Evolutionary conservation across 768 basidiomycete genomes (phyloP), one percentile per base, ranked within the genome.

Genomic region (Suillus fuscotomentosus): DNA sequence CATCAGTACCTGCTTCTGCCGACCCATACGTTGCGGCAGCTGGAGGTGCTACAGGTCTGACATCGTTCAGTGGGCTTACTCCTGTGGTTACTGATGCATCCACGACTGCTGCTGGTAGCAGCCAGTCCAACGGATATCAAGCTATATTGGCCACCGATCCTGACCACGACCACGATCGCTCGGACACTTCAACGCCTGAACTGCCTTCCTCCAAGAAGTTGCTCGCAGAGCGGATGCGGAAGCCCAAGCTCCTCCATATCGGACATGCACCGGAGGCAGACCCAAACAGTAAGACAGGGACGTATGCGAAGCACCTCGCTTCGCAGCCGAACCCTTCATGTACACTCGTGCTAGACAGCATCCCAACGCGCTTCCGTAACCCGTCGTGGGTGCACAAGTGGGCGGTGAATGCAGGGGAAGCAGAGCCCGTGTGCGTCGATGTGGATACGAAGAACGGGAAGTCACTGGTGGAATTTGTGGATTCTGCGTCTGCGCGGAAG

Each of bases 271-370:
- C 78, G 5, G 81, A 85, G 60, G 76, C 74, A 14, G 82, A 84
- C 63, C 76, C 79, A 0, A 73, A 79, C 14, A 80, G 80, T 67
- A 82, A 78, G 64, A 82, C 81, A 66, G 83, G 83, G n/a, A 73
- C 77, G 3, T 86, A 84, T 70, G 70, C 74, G 34, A 71, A 76
- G 50, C 64, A 69, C 67, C 50, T 62, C 69, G 60, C 47, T 50
- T 63, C 64, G 22, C 66, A 39, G 45, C 84, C 85, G 48, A 81
- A 82, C 66, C 82, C 82, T 6, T 75, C 81, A 3, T 78, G 83
- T 15, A 84, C 86, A 1, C 73, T 88, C 36, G 83, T 88, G 31
- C 80, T 88, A 74, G 85, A 87, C 66, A 80, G 82, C 60, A 73
- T 88, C 6, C 86, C 86, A 1, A 84, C 83, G 65, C 70, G 77